Conservation (phyloP, 2,329 filamentous ascomycete species). For the Trichoderma sp. region DNA sequence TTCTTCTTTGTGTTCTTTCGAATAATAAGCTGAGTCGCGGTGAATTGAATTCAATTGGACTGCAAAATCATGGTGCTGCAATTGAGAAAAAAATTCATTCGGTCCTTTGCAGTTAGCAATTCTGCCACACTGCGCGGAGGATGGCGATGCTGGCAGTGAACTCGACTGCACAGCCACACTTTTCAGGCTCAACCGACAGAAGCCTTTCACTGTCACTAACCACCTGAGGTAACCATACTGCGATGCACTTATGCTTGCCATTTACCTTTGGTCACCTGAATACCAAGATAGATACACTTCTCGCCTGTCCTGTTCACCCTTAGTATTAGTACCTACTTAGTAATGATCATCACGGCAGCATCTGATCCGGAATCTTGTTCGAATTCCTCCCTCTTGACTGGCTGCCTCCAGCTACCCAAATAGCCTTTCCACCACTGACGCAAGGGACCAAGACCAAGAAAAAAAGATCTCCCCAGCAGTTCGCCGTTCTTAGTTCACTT, state of each 20-base stretch:
- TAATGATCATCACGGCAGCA: neutral
- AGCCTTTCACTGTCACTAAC: neutral
- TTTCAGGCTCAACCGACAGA: neutral
- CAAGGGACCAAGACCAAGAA: neutral
- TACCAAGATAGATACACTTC: neutral
- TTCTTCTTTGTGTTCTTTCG: neutral
- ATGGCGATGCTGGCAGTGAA: neutral
- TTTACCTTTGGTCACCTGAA: neutral
- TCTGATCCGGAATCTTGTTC: neutral
- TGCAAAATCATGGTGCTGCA: neutral
- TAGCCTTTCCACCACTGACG: neutral
- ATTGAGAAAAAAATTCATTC: neutral
- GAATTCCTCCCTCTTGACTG: neutral
- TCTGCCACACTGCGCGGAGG: neutral
- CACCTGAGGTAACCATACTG: neutral
- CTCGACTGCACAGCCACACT: constrained; percentile 1
- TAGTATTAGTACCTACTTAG: neutral
- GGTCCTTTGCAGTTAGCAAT: neutral
- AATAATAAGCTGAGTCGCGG: neutral
- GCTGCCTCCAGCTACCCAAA: neutral
- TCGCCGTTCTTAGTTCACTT: neutral
- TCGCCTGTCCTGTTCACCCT: neutral
- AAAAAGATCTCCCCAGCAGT: neutral
- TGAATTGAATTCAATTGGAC: neutral
- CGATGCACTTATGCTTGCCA: neutral